A percentile compares a stretch with the other conserved stretches of the same genome.
Evolutionary conservation across 441 rosid genomes (phyloP).

Genomic region (Gossypium schwendimanii): DNA sequence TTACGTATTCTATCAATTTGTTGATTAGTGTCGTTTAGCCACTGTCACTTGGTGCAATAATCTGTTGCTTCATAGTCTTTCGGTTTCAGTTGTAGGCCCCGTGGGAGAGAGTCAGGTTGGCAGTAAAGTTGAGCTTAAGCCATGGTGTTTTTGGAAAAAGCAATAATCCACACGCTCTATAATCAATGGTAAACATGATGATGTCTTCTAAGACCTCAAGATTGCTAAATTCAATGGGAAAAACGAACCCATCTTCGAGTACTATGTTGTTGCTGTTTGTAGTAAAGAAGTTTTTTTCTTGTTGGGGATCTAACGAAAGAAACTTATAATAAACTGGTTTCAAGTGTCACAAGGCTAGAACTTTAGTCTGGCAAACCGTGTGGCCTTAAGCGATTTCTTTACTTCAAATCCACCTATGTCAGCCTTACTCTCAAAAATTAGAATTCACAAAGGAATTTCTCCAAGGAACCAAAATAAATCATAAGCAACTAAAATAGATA

Average conservation of each 20-base stretch:
- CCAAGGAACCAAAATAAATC: too few relatives aligned
- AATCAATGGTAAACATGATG: slow-evolving; percentile 47
- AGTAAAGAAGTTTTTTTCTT: slow-evolving; percentile 62
- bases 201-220: slow-evolving; percentile 73
- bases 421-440: too few relatives aligned
- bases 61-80: slow-evolving; percentile 62
- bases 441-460: too few relatives aligned
- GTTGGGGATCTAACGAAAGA: slow-evolving; percentile 76
- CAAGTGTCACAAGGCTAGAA: slow-evolving; percentile 15
- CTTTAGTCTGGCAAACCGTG: too few relatives aligned
- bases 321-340: slow-evolving; percentile 55
- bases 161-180: slow-evolving; percentile 57
- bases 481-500: too few relatives aligned
- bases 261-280: slow-evolving; percentile 67
- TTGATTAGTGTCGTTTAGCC: slow-evolving; percentile 50
- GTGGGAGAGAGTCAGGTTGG: slow-evolving; percentile 35
- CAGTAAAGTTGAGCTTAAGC: slow-evolving; percentile 77
- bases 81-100: slow-evolving; percentile 50
- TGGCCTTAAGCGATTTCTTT: too few relatives aligned
- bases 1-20: slow-evolving; percentile 2
- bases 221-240: slow-evolving; percentile 50
- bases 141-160: slow-evolving; percentile 90
- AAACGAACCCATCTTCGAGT: slow-evolving; percentile 64
- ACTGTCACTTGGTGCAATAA: slow-evolving; percentile 74
- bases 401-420: too few relatives aligned